A percentile compares a stretch with the other conserved stretches of the same genome.
These are phyloP conservation scores for Linnemannia zychae DNA, from an alignment of 192 early-diverging fungal genomes.

Conservation along the genomic window DNA sequence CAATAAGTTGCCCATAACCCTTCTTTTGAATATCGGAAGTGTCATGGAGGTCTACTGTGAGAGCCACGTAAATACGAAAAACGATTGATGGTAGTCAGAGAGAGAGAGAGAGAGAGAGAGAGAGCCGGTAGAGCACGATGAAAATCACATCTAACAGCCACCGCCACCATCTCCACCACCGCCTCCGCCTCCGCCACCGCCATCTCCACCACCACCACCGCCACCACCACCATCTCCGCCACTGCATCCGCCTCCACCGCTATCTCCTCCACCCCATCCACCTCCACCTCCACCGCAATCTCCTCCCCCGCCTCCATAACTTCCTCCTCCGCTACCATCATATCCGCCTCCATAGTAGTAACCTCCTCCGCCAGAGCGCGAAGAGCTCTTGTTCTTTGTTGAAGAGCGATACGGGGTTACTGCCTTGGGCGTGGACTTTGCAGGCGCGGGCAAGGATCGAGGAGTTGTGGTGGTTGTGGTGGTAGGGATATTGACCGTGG, in stretches of 20 bases:
- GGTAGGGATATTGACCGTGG: not conserved
- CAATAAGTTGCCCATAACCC: conserved; percentile 27
- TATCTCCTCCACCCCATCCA: too few relatives aligned
- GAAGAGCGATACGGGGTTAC: too few relatives aligned
- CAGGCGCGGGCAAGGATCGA: too few relatives aligned
- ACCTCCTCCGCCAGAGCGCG: not conserved
- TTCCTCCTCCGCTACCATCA: not conserved
- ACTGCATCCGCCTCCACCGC: too few relatives aligned
- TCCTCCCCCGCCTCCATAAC: too few relatives aligned
- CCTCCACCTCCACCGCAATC: too few relatives aligned
- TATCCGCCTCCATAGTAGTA: not conserved
- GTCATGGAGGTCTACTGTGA: conserved; percentile 26
- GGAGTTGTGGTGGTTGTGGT: not conserved
- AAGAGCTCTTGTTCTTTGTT: not conserved
- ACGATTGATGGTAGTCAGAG: conserved; percentile 29
- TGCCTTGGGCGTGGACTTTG: too few relatives aligned
- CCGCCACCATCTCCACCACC: not conserved
- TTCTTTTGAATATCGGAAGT: conserved; percentile 30
- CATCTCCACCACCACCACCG: not conserved
- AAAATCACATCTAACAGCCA: not conserved
- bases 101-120: too few relatives aligned
- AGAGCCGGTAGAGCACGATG: too few relatives aligned
- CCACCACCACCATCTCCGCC: not conserved
- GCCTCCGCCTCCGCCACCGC: not conserved
- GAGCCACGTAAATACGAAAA: conserved; percentile 31